These are phyloP conservation scores for Solanum aculeatissimum DNA, from an alignment of 305 asterid species.

Conservation along the genomic window DNA sequence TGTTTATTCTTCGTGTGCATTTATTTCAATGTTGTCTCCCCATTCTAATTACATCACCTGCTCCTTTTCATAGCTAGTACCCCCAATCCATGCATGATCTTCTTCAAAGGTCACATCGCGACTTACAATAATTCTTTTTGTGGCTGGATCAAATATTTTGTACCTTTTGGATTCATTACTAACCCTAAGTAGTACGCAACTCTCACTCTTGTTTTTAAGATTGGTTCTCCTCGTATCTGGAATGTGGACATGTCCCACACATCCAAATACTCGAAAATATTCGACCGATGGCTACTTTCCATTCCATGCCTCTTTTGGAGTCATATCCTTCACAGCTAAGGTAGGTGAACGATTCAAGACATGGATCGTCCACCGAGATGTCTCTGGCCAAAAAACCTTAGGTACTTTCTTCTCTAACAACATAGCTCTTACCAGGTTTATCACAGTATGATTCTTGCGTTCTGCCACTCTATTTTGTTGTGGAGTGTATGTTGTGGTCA, in stretches of 20 bases:
- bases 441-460: not conserved
- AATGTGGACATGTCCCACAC: not conserved
- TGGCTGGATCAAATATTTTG: not conserved
- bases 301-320: not conserved
- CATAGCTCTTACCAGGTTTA: too few species aligned
- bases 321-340: not conserved
- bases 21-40: not conserved
- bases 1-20: too few species aligned
- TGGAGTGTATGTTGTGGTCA: not conserved
- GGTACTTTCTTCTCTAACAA: not conserved
- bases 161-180: not conserved
- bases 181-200: not conserved
- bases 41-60: not conserved
- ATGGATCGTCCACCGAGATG: too few species aligned
- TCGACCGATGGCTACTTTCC: too few species aligned
- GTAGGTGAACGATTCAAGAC: not conserved
- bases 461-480: not conserved
- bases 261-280: too few species aligned
- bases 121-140: not conserved
- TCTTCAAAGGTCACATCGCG: too few species aligned
- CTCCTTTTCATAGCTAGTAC: not conserved
- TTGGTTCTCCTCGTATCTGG: not conserved
- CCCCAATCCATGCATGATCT: too few species aligned
- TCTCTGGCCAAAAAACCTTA: too few species aligned
- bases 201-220: not conserved